phyloP scores from a whole-genome alignment of 192 early-diverging fungal species.

The Backusella macrospora region DNA sequence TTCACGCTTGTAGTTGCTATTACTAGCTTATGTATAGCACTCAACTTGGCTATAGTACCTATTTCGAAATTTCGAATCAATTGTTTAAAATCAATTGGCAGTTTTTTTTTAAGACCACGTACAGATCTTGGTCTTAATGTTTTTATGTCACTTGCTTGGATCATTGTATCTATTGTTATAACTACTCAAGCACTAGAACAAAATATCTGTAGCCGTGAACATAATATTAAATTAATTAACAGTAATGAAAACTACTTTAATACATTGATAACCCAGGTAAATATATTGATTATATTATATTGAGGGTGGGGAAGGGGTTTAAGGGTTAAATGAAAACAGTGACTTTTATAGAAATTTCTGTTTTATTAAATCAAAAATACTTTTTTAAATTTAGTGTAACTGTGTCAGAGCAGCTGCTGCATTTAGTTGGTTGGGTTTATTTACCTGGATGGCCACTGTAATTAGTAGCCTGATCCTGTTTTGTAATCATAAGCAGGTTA shows the following conservation, averaged over 20 bases:
- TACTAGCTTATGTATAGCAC: background rate
- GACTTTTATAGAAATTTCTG: background rate
- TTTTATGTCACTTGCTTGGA: constrained; percentile 7
- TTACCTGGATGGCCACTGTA: background rate
- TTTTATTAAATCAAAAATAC: background rate
- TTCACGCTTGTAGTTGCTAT: background rate
- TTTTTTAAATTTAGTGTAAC: background rate
- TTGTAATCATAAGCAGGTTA: background rate
- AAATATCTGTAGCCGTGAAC: background rate
- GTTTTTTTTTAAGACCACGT: constrained; percentile 9
- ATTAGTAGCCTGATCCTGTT: constrained; percentile 3
- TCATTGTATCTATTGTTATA: background rate
- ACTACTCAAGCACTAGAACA: background rate
- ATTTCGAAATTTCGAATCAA: background rate
- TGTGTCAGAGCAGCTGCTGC: constrained; percentile 7
- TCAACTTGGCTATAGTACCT: background rate
- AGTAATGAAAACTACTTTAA: background rate
- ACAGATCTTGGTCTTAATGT: background rate
- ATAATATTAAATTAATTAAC: background rate
- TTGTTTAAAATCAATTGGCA: background rate
- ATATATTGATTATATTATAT: background rate
- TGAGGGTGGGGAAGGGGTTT: background rate
- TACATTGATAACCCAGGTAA: background rate
- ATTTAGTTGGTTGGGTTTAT: constrained; percentile 12
- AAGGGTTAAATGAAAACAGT: constrained; percentile 6